A percentile compares a stretch with the other conserved stretches of the same genome.
phyloP scores from a whole-genome alignment of 1,284 basidiomycete genomes.

The Xerocomus minutiporus region DNA sequence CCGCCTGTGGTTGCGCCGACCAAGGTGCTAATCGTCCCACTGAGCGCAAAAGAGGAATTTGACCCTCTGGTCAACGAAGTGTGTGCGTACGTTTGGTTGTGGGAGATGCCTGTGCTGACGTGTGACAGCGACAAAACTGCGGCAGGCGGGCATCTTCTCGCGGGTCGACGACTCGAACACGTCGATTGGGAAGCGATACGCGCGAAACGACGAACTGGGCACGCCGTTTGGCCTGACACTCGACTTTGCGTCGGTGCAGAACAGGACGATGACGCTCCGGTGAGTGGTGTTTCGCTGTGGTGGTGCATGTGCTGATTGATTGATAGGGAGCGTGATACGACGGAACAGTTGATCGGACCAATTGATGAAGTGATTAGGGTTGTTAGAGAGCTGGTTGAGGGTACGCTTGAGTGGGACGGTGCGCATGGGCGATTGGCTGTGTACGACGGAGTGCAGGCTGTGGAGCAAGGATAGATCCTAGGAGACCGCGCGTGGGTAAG shows the following conservation, averaged over 20 bases:
- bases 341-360: slow-evolving; percentile 86
- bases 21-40: slow-evolving; percentile 95
- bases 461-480: slow-evolving; percentile 39
- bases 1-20: slow-evolving; percentile 91
- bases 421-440: slow-evolving; percentile 71
- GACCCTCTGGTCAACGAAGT: slow-evolving; percentile 83
- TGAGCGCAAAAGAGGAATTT: slow-evolving; percentile 86
- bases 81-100: slow-evolving; percentile 55
- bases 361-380: slow-evolving; percentile 88
- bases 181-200: slow-evolving; percentile 95
- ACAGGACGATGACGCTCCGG: slow-evolving; percentile 87
- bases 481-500: slow-evolving; percentile 27
- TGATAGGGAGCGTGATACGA: slow-evolving; percentile 88
- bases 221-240: slow-evolving; percentile 96
- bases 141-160: slow-evolving; percentile 84
- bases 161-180: slow-evolving; percentile 95
- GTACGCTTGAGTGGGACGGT: slow-evolving; percentile 72
- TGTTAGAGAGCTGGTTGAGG: slow-evolving; percentile 74
- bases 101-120: not conserved
- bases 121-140: slow-evolving; percentile 73
- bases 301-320: slow-evolving; percentile 1
- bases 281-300: slow-evolving; percentile 34
- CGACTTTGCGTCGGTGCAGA: slow-evolving; percentile 92
- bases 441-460: slow-evolving; percentile 89
- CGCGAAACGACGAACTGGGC: slow-evolving; percentile 97